Conservation (phyloP, 495 filamentous ascomycete species). For the Penicillium bialowiezense region DNA sequence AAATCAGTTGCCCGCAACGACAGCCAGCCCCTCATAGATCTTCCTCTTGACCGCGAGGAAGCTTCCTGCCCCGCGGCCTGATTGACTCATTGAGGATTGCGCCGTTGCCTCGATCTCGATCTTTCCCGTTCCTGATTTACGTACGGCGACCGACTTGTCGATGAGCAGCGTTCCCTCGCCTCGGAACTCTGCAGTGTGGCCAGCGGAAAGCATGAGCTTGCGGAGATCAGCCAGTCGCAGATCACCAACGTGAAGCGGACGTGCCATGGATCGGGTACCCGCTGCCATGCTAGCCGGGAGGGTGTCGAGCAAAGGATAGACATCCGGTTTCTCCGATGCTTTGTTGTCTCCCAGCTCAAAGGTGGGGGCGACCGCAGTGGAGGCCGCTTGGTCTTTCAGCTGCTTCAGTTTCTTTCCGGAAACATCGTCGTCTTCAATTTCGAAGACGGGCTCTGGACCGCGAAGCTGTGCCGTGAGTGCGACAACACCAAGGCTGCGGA, state of each 20-base stretch:
- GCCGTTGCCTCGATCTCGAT: conserved; percentile 84
- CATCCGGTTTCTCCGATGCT: conserved; percentile 27
- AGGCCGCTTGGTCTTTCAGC: conserved; percentile 41
- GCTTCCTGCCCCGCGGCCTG: conserved; percentile 45
- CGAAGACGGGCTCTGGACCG: conserved; percentile 26
- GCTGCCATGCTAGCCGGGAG: conserved; percentile 74
- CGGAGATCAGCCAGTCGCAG: conserved; percentile 84
- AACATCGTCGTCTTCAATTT: conserved; percentile 33
- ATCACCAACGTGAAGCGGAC: conserved; percentile 93
- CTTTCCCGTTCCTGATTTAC: conserved; percentile 79
- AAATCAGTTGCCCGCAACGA: conserved; percentile 65
- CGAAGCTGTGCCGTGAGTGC: conserved; percentile 71
- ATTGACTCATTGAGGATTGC: conserved; percentile 39
- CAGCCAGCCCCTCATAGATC: conserved; percentile 81
- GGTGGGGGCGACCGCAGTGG: conserved; percentile 20
- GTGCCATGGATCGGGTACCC: conserved; percentile 71
- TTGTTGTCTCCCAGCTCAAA: conserved; percentile 16
- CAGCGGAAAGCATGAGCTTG: conserved; percentile 73
- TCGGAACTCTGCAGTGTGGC: conserved; percentile 87
- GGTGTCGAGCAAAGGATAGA: conserved; percentile 69
- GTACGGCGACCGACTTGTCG: conserved; percentile 80
- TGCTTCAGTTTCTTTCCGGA: conserved; percentile 67
- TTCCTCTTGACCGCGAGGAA: conserved; percentile 75
- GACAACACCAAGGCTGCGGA: conserved; percentile 83
- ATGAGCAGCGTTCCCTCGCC: conserved; percentile 91